Base-by-base conservation (phyloP, 2,329 filamentous ascomycete species). In the Sporothrix pseudoabietina region DNA sequence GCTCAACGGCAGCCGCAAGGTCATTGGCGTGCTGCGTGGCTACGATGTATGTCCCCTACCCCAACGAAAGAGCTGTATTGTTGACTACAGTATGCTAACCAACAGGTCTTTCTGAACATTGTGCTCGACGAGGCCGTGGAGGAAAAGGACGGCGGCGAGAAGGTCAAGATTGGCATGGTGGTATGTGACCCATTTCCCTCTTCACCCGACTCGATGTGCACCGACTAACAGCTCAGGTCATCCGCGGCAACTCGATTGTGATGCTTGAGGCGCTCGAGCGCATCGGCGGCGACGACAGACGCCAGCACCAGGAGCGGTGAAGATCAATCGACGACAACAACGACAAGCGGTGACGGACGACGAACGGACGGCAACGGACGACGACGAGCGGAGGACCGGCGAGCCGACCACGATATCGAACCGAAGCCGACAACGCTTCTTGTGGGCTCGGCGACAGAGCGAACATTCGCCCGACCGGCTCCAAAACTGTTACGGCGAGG, bases 61-160 rank as follows among this genome's bases (percentile, higher is more conserved):
- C 3, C n/a, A 26, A 8, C 22, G 3, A 3, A 8, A 9, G 12
- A 7, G 22, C 12, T 55, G 4, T 30, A 2, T 26, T 26, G 9
- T 10, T 14, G 22, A 30, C 7, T 10, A 30, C 0, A 2, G 4
- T 2, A 1, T 19, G 41, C 61, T 66, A 66, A 66, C 61, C n/a
- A 66, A 47, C 49, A 98, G 95, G 94, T 98, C 76, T 99, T 98
- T 85, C 86, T 99, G 80, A 99, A 99, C 84, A 94, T 99, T 80
- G 96, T 99, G 59, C 89, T 99, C 32, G 97, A 99, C 82, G 96
- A 99, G 78, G 95, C 96, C 26, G 90, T 97, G 65, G 96, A 99
- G 82, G 94, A 98, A 86, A 97, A 97, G 83, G 87, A 92, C 26
- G 93, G 93, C 75, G 94, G 94, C 74, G 94, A 97, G 85, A 98